Percentiles rank a stretch among this genome's conserved stretches.
These are phyloP conservation scores for Ambrosia hybrid DNA, from an alignment of 140 eudicot species.

Conservation along the genomic window DNA sequence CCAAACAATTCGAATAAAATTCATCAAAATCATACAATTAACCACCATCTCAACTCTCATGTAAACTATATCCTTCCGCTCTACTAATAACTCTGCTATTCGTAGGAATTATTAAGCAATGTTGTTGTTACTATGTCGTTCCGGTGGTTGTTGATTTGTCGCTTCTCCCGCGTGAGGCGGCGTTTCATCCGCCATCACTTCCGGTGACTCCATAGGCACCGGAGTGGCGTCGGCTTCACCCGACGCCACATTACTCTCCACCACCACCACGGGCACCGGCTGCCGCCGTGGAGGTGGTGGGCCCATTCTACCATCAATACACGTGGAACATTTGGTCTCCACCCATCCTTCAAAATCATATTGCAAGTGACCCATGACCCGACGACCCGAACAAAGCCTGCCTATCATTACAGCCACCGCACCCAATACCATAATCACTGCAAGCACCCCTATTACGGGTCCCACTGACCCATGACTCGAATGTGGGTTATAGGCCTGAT, in stretches of 20 bases:
- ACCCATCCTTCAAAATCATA: conserved; percentile 76
- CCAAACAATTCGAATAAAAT: conserved; percentile 16
- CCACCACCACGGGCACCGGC: conserved; percentile 39
- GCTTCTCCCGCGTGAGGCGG: conserved; percentile 34
- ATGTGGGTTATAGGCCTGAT: conserved; percentile 51
- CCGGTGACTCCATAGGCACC: conserved; percentile 16
- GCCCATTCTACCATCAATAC: conserved; percentile 66
- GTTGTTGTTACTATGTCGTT: not conserved
- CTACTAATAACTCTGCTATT: too few relatives aligned
- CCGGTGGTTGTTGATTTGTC: conserved; percentile 18
- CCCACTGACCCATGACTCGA: conserved; percentile 71
- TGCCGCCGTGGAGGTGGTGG: conserved; percentile 50
- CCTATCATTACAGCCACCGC: conserved; percentile 76
- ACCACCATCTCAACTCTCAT: conserved; percentile 30
- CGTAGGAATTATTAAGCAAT: too few relatives aligned
- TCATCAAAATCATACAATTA: conserved; percentile 30
- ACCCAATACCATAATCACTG: conserved; percentile 59
- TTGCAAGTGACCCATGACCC: conserved; percentile 60
- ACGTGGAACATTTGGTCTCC: conserved; percentile 67
- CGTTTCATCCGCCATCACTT: conserved; percentile 25
- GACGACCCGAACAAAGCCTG: conserved; percentile 65
- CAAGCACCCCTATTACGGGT: conserved; percentile 75
- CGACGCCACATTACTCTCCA: conserved; percentile 25
- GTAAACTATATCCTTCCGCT: conserved; percentile 13
- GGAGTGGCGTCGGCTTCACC: conserved; percentile 19